These are phyloP conservation scores for Lactarius sp. DNA, from an alignment of 768 basidiomycete genomes.

Conservation along the genomic window DNA sequence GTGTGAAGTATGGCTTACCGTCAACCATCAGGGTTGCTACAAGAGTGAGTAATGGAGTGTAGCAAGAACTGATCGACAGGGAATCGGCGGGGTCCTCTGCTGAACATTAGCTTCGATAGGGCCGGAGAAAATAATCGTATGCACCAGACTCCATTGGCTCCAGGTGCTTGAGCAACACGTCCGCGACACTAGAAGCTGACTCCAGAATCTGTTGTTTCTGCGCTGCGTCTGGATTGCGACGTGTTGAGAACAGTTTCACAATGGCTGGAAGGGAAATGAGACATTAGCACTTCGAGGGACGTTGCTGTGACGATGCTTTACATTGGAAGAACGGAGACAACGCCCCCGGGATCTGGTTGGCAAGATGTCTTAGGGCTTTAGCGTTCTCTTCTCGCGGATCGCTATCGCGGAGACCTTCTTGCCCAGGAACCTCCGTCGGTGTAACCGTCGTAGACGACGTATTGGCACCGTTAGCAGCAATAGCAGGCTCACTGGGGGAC, in stretches of 20 bases:
- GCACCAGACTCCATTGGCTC: conserved; percentile 48
- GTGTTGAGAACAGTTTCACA: conserved; percentile 79
- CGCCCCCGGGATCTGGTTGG: conserved; percentile 68
- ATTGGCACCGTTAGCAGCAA: conserved; percentile 27
- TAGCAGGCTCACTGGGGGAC: conserved; percentile 24
- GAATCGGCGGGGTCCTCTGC: conserved; percentile 35
- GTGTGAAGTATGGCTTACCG: conserved; percentile 37
- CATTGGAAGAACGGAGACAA: conserved; percentile 86
- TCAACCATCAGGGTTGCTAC: conserved; percentile 52
- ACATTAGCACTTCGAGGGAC: conserved; percentile 1
- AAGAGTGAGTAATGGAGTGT: conserved; percentile 51
- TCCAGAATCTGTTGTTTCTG: conserved; percentile 76
- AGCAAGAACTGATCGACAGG: conserved; percentile 44
- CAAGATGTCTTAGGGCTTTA: conserved; percentile 71
- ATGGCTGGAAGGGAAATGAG: conserved; percentile 48
- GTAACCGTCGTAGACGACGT: conserved; percentile 19
- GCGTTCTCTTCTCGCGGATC: conserved; percentile 61
- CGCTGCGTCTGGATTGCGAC: conserved; percentile 65
- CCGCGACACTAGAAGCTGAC: conserved; percentile 64
- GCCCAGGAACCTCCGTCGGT: conserved; percentile 26
- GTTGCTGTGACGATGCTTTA: conserved; percentile 31
- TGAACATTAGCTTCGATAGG: conserved; percentile 3
- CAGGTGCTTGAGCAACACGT: conserved; percentile 69
- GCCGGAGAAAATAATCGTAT: conserved; percentile 27
- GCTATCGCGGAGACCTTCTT: conserved; percentile 34